Base-by-base conservation (phyloP, 352 stramenopile genomes). In the Phytophthora pini region DNA sequence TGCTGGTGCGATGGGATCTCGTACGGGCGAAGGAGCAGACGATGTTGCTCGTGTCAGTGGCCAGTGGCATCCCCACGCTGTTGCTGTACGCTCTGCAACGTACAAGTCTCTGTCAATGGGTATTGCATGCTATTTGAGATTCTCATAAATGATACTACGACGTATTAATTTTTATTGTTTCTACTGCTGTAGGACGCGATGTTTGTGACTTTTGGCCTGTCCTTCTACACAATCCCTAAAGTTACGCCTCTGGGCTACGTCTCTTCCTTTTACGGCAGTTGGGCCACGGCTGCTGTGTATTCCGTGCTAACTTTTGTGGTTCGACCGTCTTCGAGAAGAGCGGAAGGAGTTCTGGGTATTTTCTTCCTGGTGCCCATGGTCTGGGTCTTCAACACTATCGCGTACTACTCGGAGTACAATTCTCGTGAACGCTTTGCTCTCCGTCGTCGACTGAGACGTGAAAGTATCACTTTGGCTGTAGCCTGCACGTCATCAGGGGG, bases 361-460 rank as follows among this genome's bases (percentile, higher is more conserved):
- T 69, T 87, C 60, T 94, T 92, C 54, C 75, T 80, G 46, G 74
- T 84, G 45, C 84, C 84, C 0, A 88, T 91, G 24, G 85, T 93
- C 20, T 88, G 82, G 69, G 85, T 93, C 38, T 94, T 94, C 60
- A 94, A 92, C 48, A 90, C 80, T 4, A 92, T 94, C 68, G 82
- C 87, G 27, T 94, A 94, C 72, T 94, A 91, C 60, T 92, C 82
- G 2, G 87, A 94, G 73, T 93, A 91, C 61, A 93, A 92, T 72
- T 87, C 82, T 22, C 72, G 87, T 11, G 87, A 94, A 61, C 80
- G 87, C 8, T 94, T 93, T 56, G 80, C 89, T 32, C 54, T 94
- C 24, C 82, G 82, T 5, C 79, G 82, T 3, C 71, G 87, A 10
- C 60, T 94, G 41, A 69, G 79, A n/a, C 79, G 79, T 38, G 87